Evolutionary conservation across 495 filamentous ascomycete species (phyloP).

Genomic region (Hapsidospora chrysogenum): DNA sequence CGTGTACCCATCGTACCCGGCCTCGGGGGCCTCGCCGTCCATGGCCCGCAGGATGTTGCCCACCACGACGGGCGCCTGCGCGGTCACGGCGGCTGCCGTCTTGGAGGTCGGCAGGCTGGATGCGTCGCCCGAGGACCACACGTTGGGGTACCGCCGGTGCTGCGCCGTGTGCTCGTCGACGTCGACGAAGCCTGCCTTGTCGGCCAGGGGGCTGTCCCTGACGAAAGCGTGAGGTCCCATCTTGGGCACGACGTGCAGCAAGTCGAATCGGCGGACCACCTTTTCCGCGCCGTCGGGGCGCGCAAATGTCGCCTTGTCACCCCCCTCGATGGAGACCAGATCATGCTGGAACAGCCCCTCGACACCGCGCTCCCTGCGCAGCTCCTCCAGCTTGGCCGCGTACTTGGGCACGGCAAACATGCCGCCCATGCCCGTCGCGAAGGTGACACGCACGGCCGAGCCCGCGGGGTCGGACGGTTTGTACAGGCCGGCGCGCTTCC

Average conservation of each 20-base stretch:
- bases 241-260: conserved; percentile 45
- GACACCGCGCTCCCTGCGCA: conserved; percentile 46
- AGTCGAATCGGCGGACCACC: conserved; percentile 37
- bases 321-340: conserved; percentile 42
- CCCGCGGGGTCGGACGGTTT: conserved; percentile 18
- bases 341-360: conserved; percentile 53
- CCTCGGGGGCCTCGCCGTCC: conserved; percentile 35
- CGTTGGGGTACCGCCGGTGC: conserved; percentile 45
- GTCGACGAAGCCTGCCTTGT: conserved; percentile 46
- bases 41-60: conserved; percentile 33
- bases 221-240: conserved; percentile 44
- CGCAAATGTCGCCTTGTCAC: conserved; percentile 35
- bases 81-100: conserved; percentile 49
- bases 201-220: conserved; percentile 38
- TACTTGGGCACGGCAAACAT: conserved; percentile 64
- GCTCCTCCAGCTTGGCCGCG: conserved; percentile 37
- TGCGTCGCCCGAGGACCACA: conserved; percentile 55
- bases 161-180: conserved; percentile 42
- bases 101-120: conserved; percentile 51
- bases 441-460: conserved; percentile 42
- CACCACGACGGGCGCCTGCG: conserved; percentile 44
- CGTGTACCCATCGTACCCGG: conserved; percentile 48
- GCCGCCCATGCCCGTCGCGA: conserved; percentile 40
- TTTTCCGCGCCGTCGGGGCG: conserved; percentile 23
- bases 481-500: conserved; percentile 44